phyloP scores from a whole-genome alignment of 2,329 filamentous ascomycete genomes.

The Fusarium secorum region DNA sequence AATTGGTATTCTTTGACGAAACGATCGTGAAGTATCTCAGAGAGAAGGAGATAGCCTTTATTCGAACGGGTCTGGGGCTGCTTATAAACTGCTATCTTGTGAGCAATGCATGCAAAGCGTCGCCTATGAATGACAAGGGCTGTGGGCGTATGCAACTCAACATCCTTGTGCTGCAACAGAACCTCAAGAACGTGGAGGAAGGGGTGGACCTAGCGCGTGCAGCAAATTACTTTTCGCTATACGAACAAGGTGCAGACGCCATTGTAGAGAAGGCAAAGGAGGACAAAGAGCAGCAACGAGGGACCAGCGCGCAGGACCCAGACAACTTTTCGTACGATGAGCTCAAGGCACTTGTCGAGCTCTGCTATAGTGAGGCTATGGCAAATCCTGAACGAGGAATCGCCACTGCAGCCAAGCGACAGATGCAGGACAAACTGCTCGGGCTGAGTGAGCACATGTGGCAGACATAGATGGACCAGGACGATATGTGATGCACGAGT shows the following conservation, averaged over 20 bases:
- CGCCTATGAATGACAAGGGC: conserved; percentile 84
- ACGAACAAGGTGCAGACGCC: conserved; percentile 69
- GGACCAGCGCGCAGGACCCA: conserved; percentile 44
- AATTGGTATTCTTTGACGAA: conserved; percentile 88
- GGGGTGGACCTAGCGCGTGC: conserved; percentile 70
- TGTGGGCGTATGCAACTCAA: conserved; percentile 91
- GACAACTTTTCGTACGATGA: conserved; percentile 70
- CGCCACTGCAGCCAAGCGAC: conserved; percentile 70
- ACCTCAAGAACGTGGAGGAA: conserved; percentile 89
- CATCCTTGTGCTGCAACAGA: conserved; percentile 93
- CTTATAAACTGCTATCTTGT: conserved; percentile 85
- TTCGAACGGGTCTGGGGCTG: conserved; percentile 77
- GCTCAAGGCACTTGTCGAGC: conserved; percentile 69
- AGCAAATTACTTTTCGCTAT: conserved; percentile 74
- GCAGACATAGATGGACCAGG: conserved; percentile 53
- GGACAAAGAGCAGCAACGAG: conserved; percentile 49
- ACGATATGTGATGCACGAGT: neutral
- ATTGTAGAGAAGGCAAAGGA: conserved; percentile 70
- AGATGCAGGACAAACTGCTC: conserved; percentile 74
- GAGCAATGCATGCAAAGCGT: conserved; percentile 72
- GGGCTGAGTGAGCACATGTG: conserved; percentile 77
- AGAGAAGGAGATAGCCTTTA: conserved; percentile 73
- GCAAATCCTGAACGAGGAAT: conserved; percentile 73
- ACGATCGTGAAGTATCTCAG: conserved; percentile 78
- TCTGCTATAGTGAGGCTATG: conserved; percentile 73